Base-by-base conservation (phyloP, 371 early-diverging fungal species). In the Rhizopus arrhizus region DNA sequence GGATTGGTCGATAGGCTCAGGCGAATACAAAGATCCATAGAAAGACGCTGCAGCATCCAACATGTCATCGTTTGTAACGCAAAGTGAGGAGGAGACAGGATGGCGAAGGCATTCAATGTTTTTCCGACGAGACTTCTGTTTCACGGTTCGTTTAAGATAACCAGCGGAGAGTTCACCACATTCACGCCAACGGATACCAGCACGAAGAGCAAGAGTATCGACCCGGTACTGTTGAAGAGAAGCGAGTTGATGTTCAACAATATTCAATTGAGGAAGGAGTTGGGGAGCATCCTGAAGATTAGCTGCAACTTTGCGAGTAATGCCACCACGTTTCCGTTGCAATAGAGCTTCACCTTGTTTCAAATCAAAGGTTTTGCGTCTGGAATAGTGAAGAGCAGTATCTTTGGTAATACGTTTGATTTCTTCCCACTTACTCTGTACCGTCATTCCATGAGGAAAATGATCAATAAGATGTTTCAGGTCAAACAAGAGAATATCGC, bases 161-260 rank as follows among this genome's bases (percentile, higher is more conserved):
- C 51, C 50, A 4, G 49, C n/a, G n/a, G n/a, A n/a, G n/a, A n/a
- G n/a, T n/a, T n/a, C n/a, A 53, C 56, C 52, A 8, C 38, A 12
- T 52, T 59, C 60, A 6, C 56, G 33, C 56, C 59, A 65, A 2
- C 32, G 60, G 4, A 31, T 5, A 4, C 64, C 13, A 3, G 64
- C 13, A 3, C 64, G 36, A 0, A 64, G 32, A 4, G 53, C 41
- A 9, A 16, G 28, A 3, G 31, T 57, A 3, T 58, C 49, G 5
- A 35, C 28, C 6, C 28, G 38, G 13, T 58, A 45, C 10, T 47
- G 33, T 53, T 64, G 64, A 8, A 58, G 10, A 5, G 15, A 6
- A 3, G 16, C 9, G 22, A 58, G 43, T 16, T 41, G 47, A 7
- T 46, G 10, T 13, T 64, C 64, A 32, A 56, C 16, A 0, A 41